Evolutionary conservation across 768 basidiomycete species (phyloP), one percentile per base, ranked within the genome.

Genomic region (Podaxis sp.): DNA sequence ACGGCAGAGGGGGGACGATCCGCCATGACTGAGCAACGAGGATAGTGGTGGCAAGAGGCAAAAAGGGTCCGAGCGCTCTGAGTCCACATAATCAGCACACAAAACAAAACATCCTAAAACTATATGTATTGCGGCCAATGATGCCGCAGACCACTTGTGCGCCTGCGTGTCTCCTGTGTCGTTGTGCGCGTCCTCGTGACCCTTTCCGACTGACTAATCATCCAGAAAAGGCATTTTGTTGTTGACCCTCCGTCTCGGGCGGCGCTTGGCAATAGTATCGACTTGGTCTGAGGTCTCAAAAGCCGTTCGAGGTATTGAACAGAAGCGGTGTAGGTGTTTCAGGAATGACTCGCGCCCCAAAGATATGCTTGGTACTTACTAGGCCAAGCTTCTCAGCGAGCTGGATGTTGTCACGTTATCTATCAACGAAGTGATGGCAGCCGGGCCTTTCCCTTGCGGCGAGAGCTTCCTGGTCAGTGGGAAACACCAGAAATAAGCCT

Each of bases 1-100:
- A 41, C 46, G 37, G 56, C 44, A 38, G 69, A 66, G 38, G 65
- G 37, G n/a, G 67, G 64, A 30, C 66, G 67, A 38, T 53, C 67
- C 51, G 60, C 60, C 66, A 67, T 69, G 28, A 40, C 53, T 38
- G 28, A 60, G 17, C 30, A 37, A 3, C 24, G n/a, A n/a, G 38
- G 59, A 38, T 8, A 58, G 36, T 50, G 60, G 60, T 26, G 48
- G 56, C 20, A 26, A 59, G 58, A 62, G 48, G 50, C 33, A 56
- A 53, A 40, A 56, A 46, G 52, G 52, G 15, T 15, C 44, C 17
- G 40, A 33, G 33, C 33, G 33, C 33, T 33, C 10, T 10, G 22
- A 36, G 8, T 4, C 30, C 48, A 41, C 58, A 37, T 22, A n/a
- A 22, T 20, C 15, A 13, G 24, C 51, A n/a, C 53, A 24, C 11